Percentiles rank a stretch among this genome's conserved stretches.
These are phyloP conservation scores for Dactylellina parvicollis DNA, from an alignment of 2,329 filamentous ascomycete genomes.

Conservation along the genomic window DNA sequence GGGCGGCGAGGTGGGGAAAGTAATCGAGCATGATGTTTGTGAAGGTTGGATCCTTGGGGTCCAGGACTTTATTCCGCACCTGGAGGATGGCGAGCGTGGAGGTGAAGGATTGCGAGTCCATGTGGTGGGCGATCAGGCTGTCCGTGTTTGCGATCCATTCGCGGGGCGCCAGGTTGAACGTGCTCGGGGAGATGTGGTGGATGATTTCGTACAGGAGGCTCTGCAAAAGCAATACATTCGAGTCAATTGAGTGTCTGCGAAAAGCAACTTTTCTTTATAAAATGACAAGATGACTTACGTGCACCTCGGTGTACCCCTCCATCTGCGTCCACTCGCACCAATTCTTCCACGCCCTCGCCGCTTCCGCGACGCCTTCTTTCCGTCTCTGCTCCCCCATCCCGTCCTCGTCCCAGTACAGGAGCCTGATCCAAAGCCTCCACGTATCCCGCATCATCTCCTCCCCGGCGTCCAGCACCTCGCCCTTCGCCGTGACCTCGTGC, in stretches of 20 bases:
- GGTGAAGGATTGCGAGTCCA: conserved; percentile 48
- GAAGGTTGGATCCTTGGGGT: conserved; percentile 48
- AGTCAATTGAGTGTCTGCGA: neutral
- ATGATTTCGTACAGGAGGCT: conserved; percentile 46
- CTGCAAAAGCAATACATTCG: no score
- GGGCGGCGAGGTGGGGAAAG: conserved; percentile 44
- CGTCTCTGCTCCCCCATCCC: conserved; percentile 30
- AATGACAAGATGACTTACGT: conserved; percentile 16
- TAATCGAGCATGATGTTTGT: conserved; percentile 53
- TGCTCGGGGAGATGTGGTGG: conserved; percentile 36
- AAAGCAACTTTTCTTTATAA: neutral
- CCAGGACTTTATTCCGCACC: conserved; percentile 43
- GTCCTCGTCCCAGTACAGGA: conserved; percentile 50
- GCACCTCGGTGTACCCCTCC: conserved; percentile 40
- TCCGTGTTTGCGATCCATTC: conserved; percentile 53
- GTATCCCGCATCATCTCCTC: conserved; percentile 53
- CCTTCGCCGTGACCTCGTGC: conserved; percentile 11
- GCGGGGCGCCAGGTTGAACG: conserved; percentile 28
- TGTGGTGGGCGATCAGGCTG: conserved; percentile 43
- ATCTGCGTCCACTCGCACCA: conserved; percentile 53
- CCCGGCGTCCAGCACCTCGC: conserved; percentile 26
- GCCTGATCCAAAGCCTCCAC: conserved; percentile 43
- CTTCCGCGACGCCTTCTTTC: conserved; percentile 27
- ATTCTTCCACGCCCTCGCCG: conserved; percentile 39
- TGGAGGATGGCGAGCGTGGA: conserved; percentile 44